Evolutionary conservation across 1,139 yeast species (phyloP), one percentile per base, ranked within the genome.

Genomic region (Protomyces inundatus): DNA sequence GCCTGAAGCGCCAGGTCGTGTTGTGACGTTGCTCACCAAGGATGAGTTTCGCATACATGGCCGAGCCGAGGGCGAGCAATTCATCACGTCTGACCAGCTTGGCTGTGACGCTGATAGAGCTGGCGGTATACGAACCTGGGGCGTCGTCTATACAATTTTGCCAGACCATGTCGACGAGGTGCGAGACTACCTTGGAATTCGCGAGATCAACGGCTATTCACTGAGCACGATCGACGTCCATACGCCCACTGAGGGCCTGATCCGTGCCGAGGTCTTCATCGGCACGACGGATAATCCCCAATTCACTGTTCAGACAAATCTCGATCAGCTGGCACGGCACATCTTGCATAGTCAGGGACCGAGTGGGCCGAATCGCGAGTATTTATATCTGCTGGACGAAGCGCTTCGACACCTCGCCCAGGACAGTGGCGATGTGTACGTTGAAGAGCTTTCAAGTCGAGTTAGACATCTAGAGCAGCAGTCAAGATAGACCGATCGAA

Each of bases 191-290:
- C 78, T 91, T 54, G 95, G 90, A 71, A 79, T 84, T 16, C 78
- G 98, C 61, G 98, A 91, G 71, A 90, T 90, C 73, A 90, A 90
- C 71, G 98, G 98, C 0, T 91, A 91, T 74, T 79, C 90, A 0
- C 77, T 84, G 1, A 89, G 87, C 69, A 75, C 78, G n/a, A 86
- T 90, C 1, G 84, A 84, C 1, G 90, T 90, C 71, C 80, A 81
- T 77, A 3, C 69, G 0, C 72, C 80, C 2, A 81, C 80, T 0
- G 77, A 79, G 53, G 76, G 74, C 35, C 72, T 75, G 36, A 79
- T 87, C 42, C 78, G 77, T n/a, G 85, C 95, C 54, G 76, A 79
- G 52, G 90, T 90, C 0, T 91, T 90, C 73, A 88, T 91, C 40
- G 97, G 97, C 0, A 87, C 91, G 1, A 82, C 86, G 0, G 87